Percentiles rank a stretch among this genome's conserved stretches.
Conservation (phyloP, 345 rosid genomes). For the Psidium guajava region DNA sequence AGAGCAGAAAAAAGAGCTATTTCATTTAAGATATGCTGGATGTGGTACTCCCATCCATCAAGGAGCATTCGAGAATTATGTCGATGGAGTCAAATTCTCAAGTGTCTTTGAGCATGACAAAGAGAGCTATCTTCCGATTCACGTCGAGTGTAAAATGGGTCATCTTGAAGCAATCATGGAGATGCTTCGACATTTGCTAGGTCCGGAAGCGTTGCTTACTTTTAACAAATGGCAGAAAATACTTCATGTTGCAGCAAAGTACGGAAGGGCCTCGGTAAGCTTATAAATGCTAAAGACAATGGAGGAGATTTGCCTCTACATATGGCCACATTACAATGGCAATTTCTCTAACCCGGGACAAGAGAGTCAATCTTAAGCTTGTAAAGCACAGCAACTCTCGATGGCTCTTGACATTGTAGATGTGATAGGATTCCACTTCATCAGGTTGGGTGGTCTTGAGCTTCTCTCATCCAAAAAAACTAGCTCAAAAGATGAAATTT, state of each 20-base stretch:
- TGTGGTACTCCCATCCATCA: no score
- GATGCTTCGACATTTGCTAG: background rate
- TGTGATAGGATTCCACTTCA: background rate
- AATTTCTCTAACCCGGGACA: background rate
- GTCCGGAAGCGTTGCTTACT: background rate
- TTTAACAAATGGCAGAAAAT: no score
- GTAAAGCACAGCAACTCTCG: rapidly evolving
- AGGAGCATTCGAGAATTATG: no score
- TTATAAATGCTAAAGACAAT: no score
- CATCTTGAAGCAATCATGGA: background rate
- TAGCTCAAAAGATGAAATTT: no score
- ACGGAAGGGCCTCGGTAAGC: no score
- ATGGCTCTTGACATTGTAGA: background rate
- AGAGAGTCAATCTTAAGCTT: background rate
- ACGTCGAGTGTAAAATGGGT: background rate
- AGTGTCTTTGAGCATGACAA: no score
- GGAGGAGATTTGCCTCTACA: background rate
- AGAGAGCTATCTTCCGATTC: background rate
- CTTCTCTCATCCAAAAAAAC: no score
- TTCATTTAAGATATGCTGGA: no score
- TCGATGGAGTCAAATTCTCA: no score
- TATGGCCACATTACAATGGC: background rate
- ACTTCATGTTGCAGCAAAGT: no score
- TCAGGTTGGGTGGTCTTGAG: background rate
- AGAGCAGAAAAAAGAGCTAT: no score